These are phyloP conservation scores for Quercus glauca DNA, from an alignment of 306 rosid genomes.

Conservation along the genomic window DNA sequence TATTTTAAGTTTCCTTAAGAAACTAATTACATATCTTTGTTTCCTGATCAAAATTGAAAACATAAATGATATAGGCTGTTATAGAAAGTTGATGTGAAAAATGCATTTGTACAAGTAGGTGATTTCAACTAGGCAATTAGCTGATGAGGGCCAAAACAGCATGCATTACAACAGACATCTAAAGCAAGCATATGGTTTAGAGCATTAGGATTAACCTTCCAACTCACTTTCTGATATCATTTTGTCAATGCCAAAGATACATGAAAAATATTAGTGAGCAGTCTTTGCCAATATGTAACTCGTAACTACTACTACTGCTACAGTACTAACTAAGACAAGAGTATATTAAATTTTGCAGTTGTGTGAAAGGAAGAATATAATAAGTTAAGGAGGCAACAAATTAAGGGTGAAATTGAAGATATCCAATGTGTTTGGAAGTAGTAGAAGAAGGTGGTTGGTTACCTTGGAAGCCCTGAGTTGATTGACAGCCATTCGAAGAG, in stretches of 20 bases:
- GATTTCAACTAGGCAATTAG: background rate
- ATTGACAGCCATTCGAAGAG: conserved; percentile 82
- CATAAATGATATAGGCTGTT: background rate
- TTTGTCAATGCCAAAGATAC: too few relatives aligned
- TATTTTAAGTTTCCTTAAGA: background rate
- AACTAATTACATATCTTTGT: background rate
- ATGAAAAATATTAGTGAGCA: too few relatives aligned
- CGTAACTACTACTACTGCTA: too few relatives aligned
- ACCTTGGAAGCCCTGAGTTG: conserved; percentile 76
- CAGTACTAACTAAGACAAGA: too few relatives aligned
- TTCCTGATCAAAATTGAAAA: background rate
- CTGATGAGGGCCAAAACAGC: background rate
- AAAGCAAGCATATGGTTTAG: background rate
- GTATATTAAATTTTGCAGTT: too few relatives aligned
- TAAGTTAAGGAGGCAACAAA: too few relatives aligned
- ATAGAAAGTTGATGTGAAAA: background rate
- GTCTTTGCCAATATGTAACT: too few relatives aligned
- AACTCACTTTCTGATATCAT: too few relatives aligned
- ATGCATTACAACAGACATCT: background rate
- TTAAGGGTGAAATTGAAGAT: too few relatives aligned
- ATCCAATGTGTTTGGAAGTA: background rate
- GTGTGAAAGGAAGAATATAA: too few relatives aligned
- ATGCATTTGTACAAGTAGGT: background rate
- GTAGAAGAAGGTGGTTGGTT: conserved; percentile 2
- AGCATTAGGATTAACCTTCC: too few relatives aligned